phyloP scores from a whole-genome alignment of 1,284 basidiomycete species.

The Apiotrichum sp. region DNA sequence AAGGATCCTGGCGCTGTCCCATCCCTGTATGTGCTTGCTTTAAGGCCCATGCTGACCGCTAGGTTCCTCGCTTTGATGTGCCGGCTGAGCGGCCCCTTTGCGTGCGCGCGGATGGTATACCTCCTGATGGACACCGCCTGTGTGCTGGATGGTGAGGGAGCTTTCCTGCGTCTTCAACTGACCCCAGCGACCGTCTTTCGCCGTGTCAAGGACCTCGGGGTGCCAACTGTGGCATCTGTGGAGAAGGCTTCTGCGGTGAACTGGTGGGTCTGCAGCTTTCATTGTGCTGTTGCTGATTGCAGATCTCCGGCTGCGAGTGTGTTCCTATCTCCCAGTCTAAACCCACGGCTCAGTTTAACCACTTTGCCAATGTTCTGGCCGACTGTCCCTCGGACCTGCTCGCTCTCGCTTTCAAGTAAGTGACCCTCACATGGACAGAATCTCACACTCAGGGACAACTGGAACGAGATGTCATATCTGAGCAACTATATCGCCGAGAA shows the following conservation, averaged over 20 bases:
- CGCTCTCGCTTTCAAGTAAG: slow-evolving; percentile 20
- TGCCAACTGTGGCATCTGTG: slow-evolving; percentile 19
- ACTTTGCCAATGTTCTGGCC: slow-evolving; percentile 13
- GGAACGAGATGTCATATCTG: slow-evolving; percentile 21
- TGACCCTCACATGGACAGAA: background rate
- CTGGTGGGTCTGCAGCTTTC: no score
- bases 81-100: slow-evolving; percentile 17
- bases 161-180: no score
- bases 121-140: slow-evolving; percentile 21
- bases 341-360: slow-evolving; percentile 10
- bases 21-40: slow-evolving; percentile 9
- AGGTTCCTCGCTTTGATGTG: slow-evolving; percentile 22
- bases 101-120: slow-evolving; percentile 15
- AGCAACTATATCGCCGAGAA: slow-evolving; percentile 9
- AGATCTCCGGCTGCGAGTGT: slow-evolving; percentile 14
- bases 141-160: slow-evolving; percentile 19
- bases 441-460: slow-evolving; percentile 20
- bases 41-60: background rate
- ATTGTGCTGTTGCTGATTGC: background rate
- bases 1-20: slow-evolving; percentile 19
- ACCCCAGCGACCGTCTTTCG: slow-evolving; percentile 16
- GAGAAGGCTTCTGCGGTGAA: slow-evolving; percentile 19
- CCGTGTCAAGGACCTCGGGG: slow-evolving; percentile 13
- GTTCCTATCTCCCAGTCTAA: slow-evolving; percentile 10
- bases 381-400: slow-evolving; percentile 21